Evolutionary conservation across 176 grass and related monocot species (phyloP).

Genomic region (Alloteropsis semialata): DNA sequence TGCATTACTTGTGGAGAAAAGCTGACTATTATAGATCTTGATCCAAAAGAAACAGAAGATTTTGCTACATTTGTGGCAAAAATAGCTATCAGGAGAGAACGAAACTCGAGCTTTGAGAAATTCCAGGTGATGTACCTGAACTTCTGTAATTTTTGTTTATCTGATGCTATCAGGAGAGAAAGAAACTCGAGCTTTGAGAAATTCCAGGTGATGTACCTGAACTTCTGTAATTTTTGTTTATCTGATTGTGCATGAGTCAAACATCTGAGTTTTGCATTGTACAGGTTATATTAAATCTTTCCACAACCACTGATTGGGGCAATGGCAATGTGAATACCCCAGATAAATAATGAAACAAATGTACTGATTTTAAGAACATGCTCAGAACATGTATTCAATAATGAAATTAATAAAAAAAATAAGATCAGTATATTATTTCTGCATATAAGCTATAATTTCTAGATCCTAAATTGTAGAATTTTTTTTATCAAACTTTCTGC

Average conservation of each 20-base stretch:
- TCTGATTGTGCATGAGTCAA: background rate
- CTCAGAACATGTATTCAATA: background rate
- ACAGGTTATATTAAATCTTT: background rate
- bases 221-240: background rate
- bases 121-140: conserved; percentile 45
- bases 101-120: conserved; percentile 51
- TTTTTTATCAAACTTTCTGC: background rate
- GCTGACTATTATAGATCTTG: conserved; percentile 61
- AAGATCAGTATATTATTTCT: background rate
- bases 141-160: too few relatives aligned
- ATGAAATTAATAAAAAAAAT: background rate
- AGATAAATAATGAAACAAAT: background rate
- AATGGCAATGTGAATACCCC: background rate
- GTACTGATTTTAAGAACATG: background rate
- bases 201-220: conserved; percentile 45
- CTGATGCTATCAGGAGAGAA: conserved; percentile 53
- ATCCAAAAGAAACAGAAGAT: conserved; percentile 57
- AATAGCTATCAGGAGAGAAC: conserved; percentile 53
- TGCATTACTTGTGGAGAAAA: conserved; percentile 67
- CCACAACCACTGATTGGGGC: background rate
- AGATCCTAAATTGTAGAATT: background rate
- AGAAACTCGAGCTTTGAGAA: conserved; percentile 56
- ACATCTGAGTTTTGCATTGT: background rate
- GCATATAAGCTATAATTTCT: background rate
- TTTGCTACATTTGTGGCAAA: conserved; percentile 56